A percentile compares a stretch with the other conserved stretches of the same genome.
phyloP scores from a whole-genome alignment of 2,329 filamentous ascomycete species.

The Aspergillus sp. region DNA sequence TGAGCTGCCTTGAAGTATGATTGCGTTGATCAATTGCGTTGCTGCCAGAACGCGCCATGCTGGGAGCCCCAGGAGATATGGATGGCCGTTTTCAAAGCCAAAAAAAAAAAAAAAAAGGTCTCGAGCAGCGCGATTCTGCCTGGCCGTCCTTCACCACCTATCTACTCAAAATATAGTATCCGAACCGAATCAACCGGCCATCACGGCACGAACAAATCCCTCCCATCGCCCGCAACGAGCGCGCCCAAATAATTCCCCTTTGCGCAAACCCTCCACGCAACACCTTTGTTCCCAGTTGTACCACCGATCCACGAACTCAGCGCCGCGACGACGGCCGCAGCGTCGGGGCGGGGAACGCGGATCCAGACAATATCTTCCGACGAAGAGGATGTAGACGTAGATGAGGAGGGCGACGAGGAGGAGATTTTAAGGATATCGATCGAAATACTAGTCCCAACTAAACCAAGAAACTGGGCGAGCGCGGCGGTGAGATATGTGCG shows the following conservation, averaged over 20 bases:
- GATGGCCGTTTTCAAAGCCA: too few relatives aligned
- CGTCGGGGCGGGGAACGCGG: constrained; percentile 41
- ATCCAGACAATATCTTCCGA: constrained; percentile 31
- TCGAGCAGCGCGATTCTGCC: too few relatives aligned
- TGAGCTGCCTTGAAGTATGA: too few relatives aligned
- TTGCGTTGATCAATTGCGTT: too few relatives aligned
- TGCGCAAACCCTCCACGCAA: constrained; percentile 34
- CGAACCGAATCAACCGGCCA: not conserved
- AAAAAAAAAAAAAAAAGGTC: too few relatives aligned
- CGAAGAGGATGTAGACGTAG: not conserved
- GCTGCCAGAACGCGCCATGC: too few relatives aligned
- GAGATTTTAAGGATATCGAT: constrained; percentile 41
- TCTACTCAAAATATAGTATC: not conserved
- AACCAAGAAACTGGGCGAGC: constrained; percentile 42
- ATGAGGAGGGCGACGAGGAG: not conserved
- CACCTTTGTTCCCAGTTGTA: constrained; percentile 13
- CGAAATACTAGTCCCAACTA: constrained; percentile 41
- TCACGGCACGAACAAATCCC: constrained; percentile 27
- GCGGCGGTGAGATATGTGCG: constrained; percentile 41
- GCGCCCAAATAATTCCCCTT: constrained; percentile 33
- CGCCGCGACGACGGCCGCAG: constrained; percentile 35
- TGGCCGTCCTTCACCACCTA: not conserved
- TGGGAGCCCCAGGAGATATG: too few relatives aligned
- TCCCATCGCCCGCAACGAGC: constrained; percentile 27
- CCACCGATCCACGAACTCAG: constrained; percentile 42